Evolutionary conservation across 228 moss, liverwort and hornwort genomes (phyloP), one percentile per base, ranked within the genome.

Genomic region (Sphagnum fallax): DNA sequence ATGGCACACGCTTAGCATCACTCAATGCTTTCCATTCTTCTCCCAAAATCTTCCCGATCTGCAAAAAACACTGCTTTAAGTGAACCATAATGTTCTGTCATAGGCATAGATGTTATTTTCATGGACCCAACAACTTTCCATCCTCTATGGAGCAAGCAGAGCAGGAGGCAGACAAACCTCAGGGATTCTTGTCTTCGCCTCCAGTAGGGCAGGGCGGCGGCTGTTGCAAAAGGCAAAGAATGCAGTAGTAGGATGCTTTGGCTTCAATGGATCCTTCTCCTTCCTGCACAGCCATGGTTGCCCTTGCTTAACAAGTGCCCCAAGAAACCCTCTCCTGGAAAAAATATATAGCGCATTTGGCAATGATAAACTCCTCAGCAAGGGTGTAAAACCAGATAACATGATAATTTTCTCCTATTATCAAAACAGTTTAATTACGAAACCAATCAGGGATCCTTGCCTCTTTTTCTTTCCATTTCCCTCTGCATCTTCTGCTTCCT

Each of bases 21-120:
- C 81, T 87, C 66, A 93, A 70, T 5, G 55, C 65, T 74, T 91
- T 97, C 96, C 96, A 97, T 68, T 97, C 93, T 69, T 97, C 96
- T 52, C 93, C 93, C 51, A 97, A 76, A 11, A 80, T 88, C 76
- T 79, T 93, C 1, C 88, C 85, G 60, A 93, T 97, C 96, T 93
- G 89, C 69, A 64, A 51, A 8, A 32, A 32, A 32, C 32, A 32
- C 3, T 32, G 32, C 32, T 32, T 32, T 32, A 32, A 32, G 32
- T 1, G 32, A 32, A 32, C 32, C 2, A 32, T 32, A 32, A 32
- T 32, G 32, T 32, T 32, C 32, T 32, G 32, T 1, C 32, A 32
- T 32, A 3, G 2, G 32, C 32, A 32, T 32, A 0, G 32, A 3
- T 32, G 32, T 32, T 32, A 32, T 3, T 32, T 3, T 32, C 32